A percentile compares a stretch with the other conserved stretches of the same genome.
These are phyloP conservation scores for Pseudogymnoascus sp. DNA, from an alignment of 2,329 filamentous ascomycete species.

Conservation along the genomic window DNA sequence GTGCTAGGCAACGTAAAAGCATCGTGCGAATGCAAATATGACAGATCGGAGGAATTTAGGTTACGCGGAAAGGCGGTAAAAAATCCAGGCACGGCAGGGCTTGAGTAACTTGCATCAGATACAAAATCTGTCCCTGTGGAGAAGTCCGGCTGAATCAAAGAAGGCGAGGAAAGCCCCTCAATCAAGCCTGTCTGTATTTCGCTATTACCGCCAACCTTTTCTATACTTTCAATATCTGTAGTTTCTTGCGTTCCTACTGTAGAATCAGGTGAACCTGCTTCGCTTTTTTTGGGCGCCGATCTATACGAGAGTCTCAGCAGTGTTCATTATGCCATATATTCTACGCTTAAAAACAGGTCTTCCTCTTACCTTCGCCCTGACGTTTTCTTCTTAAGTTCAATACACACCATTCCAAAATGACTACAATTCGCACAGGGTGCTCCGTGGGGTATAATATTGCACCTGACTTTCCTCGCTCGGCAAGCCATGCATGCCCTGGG, in stretches of 20 bases:
- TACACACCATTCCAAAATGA: constrained; percentile 11
- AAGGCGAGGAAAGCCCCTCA: neutral
- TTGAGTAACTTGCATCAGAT: neutral
- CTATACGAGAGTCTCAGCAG: neutral
- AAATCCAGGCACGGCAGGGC: neutral
- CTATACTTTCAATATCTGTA: neutral
- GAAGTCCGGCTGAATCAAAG: neutral
- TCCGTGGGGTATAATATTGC: constrained; percentile 12
- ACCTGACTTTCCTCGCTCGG: constrained; percentile 14
- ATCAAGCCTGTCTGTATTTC: neutral
- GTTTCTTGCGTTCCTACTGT: neutral
- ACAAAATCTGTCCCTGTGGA: neutral
- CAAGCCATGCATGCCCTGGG: constrained; percentile 12
- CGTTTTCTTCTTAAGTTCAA: neutral
- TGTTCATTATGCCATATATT: neutral
- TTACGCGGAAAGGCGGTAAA: constrained; percentile 15
- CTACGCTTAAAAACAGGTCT: neutral
- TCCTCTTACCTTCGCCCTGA: neutral
- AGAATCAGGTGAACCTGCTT: neutral
- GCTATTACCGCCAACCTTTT: neutral
- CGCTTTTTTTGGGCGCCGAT: neutral
- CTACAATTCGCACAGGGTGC: constrained; percentile 14
- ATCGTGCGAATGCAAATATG: constrained; percentile 15
- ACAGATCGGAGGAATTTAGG: constrained; percentile 12
- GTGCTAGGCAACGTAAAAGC: constrained; percentile 18